phyloP scores from a whole-genome alignment of 495 filamentous ascomycete genomes.

The Aspergillus saccharolyticus region DNA sequence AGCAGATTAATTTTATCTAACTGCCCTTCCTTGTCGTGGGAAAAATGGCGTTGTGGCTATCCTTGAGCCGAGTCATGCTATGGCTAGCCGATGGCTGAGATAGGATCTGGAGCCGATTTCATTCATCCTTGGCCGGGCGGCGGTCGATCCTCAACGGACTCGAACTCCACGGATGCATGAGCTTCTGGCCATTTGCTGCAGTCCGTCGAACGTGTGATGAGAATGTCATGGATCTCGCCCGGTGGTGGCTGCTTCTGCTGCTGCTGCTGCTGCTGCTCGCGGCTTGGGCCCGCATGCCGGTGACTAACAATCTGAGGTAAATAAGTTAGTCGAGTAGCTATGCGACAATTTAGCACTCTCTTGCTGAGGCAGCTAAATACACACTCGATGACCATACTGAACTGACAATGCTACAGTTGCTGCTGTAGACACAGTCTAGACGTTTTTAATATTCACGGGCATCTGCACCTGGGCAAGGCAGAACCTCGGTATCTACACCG shows the following conservation, averaged over 20 bases:
- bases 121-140: background rate
- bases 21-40: background rate
- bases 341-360: too few relatives aligned
- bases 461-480: background rate
- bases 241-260: background rate
- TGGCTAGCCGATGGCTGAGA: background rate
- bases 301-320: background rate
- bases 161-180: background rate
- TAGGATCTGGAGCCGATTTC: background rate
- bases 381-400: background rate
- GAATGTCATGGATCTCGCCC: background rate
- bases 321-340: too few relatives aligned
- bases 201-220: background rate
- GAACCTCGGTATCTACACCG: constrained; percentile 4
- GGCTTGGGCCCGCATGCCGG: background rate
- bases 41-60: background rate
- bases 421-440: background rate
- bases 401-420: background rate
- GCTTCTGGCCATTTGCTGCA: background rate
- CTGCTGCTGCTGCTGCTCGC: background rate
- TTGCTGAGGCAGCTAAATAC: too few relatives aligned
- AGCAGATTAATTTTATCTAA: constrained; percentile 2
- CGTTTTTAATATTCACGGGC: background rate
- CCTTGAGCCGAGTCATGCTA: constrained; percentile 1
- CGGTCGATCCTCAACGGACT: background rate